Evolutionary conservation across 495 filamentous ascomycete genomes (phyloP).

Genomic region (Penicillium argentinense): DNA sequence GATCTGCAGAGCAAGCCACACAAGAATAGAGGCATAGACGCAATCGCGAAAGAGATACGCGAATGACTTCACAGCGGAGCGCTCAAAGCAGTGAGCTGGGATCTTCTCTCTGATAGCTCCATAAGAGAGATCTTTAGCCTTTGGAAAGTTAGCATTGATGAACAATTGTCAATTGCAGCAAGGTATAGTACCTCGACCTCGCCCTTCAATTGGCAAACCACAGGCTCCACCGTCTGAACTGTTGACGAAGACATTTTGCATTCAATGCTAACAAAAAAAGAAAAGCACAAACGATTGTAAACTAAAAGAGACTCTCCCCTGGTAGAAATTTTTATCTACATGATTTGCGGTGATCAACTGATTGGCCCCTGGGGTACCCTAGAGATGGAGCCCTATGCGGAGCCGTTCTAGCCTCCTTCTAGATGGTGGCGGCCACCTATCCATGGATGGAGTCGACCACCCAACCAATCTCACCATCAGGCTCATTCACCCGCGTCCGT

Average conservation of each 20-base stretch:
- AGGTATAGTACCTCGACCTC: slow-evolving; percentile 9
- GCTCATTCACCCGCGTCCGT: not conserved
- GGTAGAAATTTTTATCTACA: slow-evolving; percentile 13
- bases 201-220: slow-evolving; percentile 17
- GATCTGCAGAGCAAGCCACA: slow-evolving; percentile 23
- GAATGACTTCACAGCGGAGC: slow-evolving; percentile 16
- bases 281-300: slow-evolving; percentile 5
- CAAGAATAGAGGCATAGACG: slow-evolving; percentile 20
- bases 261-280: slow-evolving; percentile 2
- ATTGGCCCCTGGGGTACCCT: slow-evolving; percentile 16
- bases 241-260: slow-evolving; percentile 11
- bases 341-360: slow-evolving; percentile 13
- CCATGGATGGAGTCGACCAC: slow-evolving; percentile 7
- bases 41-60: slow-evolving; percentile 19
- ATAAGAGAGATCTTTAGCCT: slow-evolving; percentile 19
- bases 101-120: slow-evolving; percentile 19
- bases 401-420: slow-evolving; percentile 19
- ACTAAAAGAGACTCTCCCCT: slow-evolving; percentile 6
- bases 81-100: slow-evolving; percentile 29
- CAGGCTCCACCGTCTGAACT: slow-evolving; percentile 16
- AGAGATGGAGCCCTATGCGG: slow-evolving; percentile 16
- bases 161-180: not conserved
- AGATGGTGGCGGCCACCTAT: slow-evolving; percentile 11
- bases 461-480: slow-evolving; percentile 9
- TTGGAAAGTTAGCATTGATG: slow-evolving; percentile 3